Percentiles rank a stretch among this genome's conserved stretches.
Evolutionary conservation across 2,329 filamentous ascomycete species (phyloP).

Genomic region (Aspergillus sp.): DNA sequence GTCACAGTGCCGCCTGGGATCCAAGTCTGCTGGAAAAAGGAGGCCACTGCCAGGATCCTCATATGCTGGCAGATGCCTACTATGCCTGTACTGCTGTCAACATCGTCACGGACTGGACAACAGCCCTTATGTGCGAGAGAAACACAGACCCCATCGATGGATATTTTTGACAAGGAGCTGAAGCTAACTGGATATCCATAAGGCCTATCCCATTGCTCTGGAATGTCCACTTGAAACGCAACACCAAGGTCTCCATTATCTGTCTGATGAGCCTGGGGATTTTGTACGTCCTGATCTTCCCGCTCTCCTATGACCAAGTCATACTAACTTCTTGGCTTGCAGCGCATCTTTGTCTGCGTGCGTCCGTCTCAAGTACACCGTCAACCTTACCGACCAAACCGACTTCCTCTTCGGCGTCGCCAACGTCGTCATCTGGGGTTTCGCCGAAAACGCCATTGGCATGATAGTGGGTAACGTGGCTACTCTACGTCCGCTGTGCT

Average conservation of each 20-base stretch:
- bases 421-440: constrained; percentile 43
- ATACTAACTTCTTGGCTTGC: constrained; percentile 5
- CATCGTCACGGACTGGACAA: constrained; percentile 20
- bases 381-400: constrained; percentile 33
- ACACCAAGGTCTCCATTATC: constrained; percentile 43
- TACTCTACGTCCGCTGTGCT: constrained; percentile 42
- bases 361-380: constrained; percentile 41
- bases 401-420: constrained; percentile 40
- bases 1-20: constrained; percentile 16
- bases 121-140: constrained; percentile 13
- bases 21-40: constrained; percentile 9
- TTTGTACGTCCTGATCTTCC: constrained; percentile 28
- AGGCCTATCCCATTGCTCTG: constrained; percentile 38
- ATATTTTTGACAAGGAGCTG: constrained; percentile 12
- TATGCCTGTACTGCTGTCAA: constrained; percentile 20
- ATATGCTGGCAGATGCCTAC: constrained; percentile 18
- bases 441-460: constrained; percentile 47
- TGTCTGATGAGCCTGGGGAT: constrained; percentile 42
- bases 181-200: constrained; percentile 21
- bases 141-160: constrained; percentile 1
- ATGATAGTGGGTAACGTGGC: constrained; percentile 47
- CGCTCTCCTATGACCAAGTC: too few relatives aligned
- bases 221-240: constrained; percentile 40
- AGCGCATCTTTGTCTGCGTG: constrained; percentile 21
- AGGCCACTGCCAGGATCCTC: constrained; percentile 14